Evolutionary conservation across 2,329 filamentous ascomycete species (phyloP), one percentile per base, ranked within the genome.

Genomic region (Alternaria incomplexa): DNA sequence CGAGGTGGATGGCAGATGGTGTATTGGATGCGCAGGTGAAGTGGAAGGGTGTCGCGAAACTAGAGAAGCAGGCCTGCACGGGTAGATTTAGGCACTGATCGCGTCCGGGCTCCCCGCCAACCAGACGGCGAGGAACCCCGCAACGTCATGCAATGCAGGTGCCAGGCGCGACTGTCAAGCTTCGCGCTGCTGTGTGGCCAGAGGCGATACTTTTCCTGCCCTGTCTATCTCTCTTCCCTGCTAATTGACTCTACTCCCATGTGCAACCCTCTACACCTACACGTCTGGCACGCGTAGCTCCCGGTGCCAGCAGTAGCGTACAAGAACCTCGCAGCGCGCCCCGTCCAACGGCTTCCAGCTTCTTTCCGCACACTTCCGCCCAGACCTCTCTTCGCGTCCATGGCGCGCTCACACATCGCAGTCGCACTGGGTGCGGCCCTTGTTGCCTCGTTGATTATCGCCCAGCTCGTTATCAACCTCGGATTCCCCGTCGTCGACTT

Each of bases 351-450:
- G 54, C 17, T 51, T 20, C 20, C 36, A n/a, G 6, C 47, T 55
- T 52, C 43, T 50, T 57, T 52, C 57, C 59, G 58, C 62, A 59
- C 63, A 45, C 72, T 56, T 75, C 69, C 64, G 62, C 40, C 68
- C 55, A 54, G 54, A 67, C 61, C 59, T 70, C 58, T 66, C 30
- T 46, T 59, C 65, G 59, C 65, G 59, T 58, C 58, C 63, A 82
- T 82, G 80, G 79, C 79, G 69, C 79, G 78, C 71, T 77, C 77
- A 58, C 78, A 80, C 63, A 66, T 81, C 51, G 71, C 73, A 28
- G 70, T 80, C 65, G 80, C 80, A 66, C 43, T 81, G 48, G 75
- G 73, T 57, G 76, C 78, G 9, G 75, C 80, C 22, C 66, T 77
- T 64, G 44, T 78, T 55, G 73, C 74, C 10, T 62, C 76, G 23